These are phyloP conservation scores for Diplotaxis tenuifolia DNA, from an alignment of 345 rosid species.

Conservation along the genomic window DNA sequence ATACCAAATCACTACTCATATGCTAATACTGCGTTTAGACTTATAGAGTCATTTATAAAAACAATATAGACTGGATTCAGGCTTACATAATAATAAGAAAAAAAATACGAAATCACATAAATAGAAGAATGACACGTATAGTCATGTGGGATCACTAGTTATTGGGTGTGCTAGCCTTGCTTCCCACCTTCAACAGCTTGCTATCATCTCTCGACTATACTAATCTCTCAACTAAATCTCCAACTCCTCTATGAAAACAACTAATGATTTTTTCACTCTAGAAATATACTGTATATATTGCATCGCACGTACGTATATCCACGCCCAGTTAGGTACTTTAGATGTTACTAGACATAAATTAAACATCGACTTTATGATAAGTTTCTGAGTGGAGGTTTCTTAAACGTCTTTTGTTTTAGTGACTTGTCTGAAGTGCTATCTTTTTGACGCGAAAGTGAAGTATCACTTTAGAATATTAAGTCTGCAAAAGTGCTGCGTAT, in stretches of 20 bases:
- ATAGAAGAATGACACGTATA: conserved; percentile 37
- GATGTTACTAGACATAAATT: neutral
- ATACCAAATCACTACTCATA: neutral
- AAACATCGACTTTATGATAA: neutral
- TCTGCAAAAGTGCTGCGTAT: neutral
- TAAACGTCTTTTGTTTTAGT: neutral
- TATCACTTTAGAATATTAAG: neutral
- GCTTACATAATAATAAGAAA: too few relatives aligned
- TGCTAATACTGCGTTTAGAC: neutral
- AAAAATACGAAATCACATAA: too few relatives aligned
- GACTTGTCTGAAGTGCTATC: neutral
- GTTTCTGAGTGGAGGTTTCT: neutral
- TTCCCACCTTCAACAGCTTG: conserved; percentile 16
- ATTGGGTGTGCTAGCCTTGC: conserved; percentile 36
- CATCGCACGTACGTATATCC: conserved; percentile 11
- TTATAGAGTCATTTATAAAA: neutral
- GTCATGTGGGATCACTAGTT: conserved; percentile 23
- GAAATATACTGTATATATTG: neutral
- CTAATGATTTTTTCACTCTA: conserved; percentile 1
- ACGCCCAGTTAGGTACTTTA: neutral
- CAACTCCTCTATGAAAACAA: conserved; percentile 15
- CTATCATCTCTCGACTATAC: conserved; percentile 15
- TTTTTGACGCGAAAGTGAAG: neutral
- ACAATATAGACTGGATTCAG: too few relatives aligned
- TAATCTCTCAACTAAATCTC: conserved; percentile 24